These are phyloP conservation scores for Apophysomyces variabilis DNA, from an alignment of 371 early-diverging fungal species.

Conservation along the genomic window DNA sequence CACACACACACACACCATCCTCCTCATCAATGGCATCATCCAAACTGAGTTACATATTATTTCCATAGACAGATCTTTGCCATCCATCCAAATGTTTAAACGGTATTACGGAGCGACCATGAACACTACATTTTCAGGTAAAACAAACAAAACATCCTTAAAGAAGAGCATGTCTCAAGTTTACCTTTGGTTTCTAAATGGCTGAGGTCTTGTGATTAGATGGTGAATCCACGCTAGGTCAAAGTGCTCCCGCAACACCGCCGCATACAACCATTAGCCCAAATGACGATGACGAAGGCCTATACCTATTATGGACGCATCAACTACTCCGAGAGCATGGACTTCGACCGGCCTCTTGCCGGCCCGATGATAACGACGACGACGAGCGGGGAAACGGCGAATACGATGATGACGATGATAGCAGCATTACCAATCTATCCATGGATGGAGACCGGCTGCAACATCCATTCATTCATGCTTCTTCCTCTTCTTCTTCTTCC, in stretches of 20 bases:
- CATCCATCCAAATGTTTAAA: not conserved
- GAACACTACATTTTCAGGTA: conserved; percentile 3
- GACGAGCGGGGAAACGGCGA: not conserved
- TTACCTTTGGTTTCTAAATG: too few species aligned
- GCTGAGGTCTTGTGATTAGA: not conserved
- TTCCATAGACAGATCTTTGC: not conserved
- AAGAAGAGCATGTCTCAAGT: too few species aligned
- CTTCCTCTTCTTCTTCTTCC: not conserved
- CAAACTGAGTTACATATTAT: not conserved
- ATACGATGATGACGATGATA: conserved; percentile 20
- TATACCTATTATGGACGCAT: conserved; percentile 40
- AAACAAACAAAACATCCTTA: not conserved
- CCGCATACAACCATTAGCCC: conserved; percentile 34
- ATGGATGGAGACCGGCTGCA: not conserved
- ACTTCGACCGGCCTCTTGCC: conserved; percentile 25
- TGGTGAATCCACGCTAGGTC: conserved; percentile 14
- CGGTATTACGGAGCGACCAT: not conserved
- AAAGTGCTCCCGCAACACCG: conserved; percentile 34
- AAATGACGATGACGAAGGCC: conserved; percentile 38
- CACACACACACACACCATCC: not conserved
- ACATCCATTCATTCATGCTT: not conserved
- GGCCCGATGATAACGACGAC: conserved; percentile 4
- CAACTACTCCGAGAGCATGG: conserved; percentile 37
- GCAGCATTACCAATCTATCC: conserved; percentile 26
- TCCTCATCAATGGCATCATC: not conserved